phyloP scores from a whole-genome alignment of 257 asterid species.

The Solanum rostratum region DNA sequence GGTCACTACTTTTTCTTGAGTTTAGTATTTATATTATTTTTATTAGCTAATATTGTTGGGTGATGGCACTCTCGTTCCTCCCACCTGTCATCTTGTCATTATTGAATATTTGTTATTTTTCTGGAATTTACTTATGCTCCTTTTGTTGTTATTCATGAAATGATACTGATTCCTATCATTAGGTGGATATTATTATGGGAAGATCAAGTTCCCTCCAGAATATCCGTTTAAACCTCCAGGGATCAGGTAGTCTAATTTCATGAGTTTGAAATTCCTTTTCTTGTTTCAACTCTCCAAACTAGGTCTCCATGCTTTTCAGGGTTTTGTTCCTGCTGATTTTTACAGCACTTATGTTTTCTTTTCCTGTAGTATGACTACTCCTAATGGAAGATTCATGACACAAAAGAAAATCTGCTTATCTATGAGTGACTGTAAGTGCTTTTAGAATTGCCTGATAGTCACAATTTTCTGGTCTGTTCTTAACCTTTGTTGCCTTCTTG shows the following conservation, averaged over 20 bases:
- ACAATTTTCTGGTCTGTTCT: not conserved
- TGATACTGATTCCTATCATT: not conserved
- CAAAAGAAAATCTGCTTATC: constrained; percentile 90
- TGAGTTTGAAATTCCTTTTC: not conserved
- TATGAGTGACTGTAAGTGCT: constrained; percentile 58
- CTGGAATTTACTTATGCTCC: not conserved
- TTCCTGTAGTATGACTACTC: constrained; percentile 56
- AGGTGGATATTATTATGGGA: constrained; percentile 98
- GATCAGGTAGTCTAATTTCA: constrained; percentile 44
- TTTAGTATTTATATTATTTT: not conserved
- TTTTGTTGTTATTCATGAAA: not conserved
- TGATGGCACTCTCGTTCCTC: not conserved
- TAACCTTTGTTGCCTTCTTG: not conserved
- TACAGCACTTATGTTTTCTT: constrained; percentile 3
- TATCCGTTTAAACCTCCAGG: constrained; percentile 96
- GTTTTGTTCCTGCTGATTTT: not conserved
- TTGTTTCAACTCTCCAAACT: not conserved
- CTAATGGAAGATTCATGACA: constrained; percentile 86
- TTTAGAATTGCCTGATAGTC: not conserved
- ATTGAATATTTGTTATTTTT: not conserved
- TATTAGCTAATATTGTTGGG: not conserved
- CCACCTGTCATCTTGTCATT: not conserved
- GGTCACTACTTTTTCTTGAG: constrained; percentile 36
- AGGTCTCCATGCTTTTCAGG: not conserved
- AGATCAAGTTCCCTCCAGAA: constrained; percentile 92